These are phyloP conservation scores for Hura crepitans DNA, from an alignment of 441 rosid genomes.

Conservation along the genomic window DNA sequence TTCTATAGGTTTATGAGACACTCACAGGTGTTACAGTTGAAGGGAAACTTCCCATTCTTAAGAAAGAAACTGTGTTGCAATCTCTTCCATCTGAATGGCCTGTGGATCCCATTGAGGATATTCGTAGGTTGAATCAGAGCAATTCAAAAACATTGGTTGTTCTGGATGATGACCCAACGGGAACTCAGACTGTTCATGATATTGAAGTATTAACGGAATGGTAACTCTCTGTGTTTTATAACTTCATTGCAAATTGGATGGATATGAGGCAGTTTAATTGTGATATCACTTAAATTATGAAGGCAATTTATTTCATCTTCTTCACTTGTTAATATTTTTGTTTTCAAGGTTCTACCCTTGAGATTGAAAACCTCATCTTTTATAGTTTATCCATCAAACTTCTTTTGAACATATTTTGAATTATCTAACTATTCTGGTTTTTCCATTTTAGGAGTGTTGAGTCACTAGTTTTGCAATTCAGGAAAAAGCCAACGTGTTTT, in stretches of 20 bases:
- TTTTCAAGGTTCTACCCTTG: neutral
- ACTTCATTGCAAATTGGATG: constrained; percentile 10
- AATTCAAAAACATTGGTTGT: constrained; percentile 76
- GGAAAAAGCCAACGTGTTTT: constrained; percentile 71
- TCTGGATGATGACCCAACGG: constrained; percentile 98
- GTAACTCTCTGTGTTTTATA: constrained; percentile 33
- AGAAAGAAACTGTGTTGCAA: constrained; percentile 59
- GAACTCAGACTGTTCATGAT: constrained; percentile 96
- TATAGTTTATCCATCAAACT: neutral
- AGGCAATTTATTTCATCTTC: constrained; percentile 9
- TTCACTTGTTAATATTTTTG: constrained; percentile 8
- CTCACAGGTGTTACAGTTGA: constrained; percentile 82
- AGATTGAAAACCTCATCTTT: constrained; percentile 8
- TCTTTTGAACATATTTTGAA: neutral
- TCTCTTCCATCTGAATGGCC: constrained; percentile 94
- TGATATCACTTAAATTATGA: neutral
- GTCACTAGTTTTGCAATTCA: constrained; percentile 71
- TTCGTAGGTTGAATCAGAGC: constrained; percentile 51
- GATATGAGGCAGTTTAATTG: neutral
- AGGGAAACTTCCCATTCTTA: constrained; percentile 67
- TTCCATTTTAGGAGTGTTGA: constrained; percentile 57
- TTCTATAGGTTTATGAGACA: constrained; percentile 72
- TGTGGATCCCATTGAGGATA: constrained; percentile 63
- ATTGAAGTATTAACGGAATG: constrained; percentile 98
- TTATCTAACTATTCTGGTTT: constrained; percentile 5